Evolutionary conservation across 2,329 filamentous ascomycete genomes (phyloP), one percentile per base, ranked within the genome.

Genomic region (Diaporthe nobilis): DNA sequence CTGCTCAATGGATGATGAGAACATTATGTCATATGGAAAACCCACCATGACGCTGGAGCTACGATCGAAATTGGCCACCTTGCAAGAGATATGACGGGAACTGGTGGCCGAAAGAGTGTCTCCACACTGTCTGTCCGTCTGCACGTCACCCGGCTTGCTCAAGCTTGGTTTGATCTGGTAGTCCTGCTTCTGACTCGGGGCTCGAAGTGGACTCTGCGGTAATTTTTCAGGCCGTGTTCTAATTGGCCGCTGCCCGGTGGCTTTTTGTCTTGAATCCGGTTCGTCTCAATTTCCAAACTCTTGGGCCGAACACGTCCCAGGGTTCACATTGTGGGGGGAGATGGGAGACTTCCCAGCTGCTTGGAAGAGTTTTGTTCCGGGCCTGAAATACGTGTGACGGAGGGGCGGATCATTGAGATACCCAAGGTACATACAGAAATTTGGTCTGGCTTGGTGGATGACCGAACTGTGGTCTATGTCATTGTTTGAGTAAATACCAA

Each of bases 121-220:
- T 47, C 61, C 17, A 28, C 61, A 65, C 60, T 44, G 49, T 28
- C n/a, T 55, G n/a, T n/a, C n/a, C 42, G 65, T 55, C 22, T 31
- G 65, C 65, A 70, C n/a, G 42, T 70, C 65, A 70, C 13, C 25
- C 25, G 49, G 34, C 34, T 20, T 70, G 47, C 31, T 28, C 47
- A 25, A 53, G 15, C 31, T 70, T 42, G 49, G 65, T 70, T 70
- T 70, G 65, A 55, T 51, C 22, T 55, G 34, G 49, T 42, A 22
- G n/a, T 22, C 37, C 65, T 70, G 47, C 65, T 70, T 70, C 65
- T 70, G 65, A 70, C 65, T 42, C 65, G 49, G 47, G 34, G 17
- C n/a, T 68, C 31, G 34, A 70, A 55, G 65, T 70, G 65, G 49
- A 42, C 34, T 55, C 49, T 70, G 65, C 65, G 49, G 49, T 34